phyloP scores from a whole-genome alignment of 371 early-diverging fungal species.

The Mortierella sp. region DNA sequence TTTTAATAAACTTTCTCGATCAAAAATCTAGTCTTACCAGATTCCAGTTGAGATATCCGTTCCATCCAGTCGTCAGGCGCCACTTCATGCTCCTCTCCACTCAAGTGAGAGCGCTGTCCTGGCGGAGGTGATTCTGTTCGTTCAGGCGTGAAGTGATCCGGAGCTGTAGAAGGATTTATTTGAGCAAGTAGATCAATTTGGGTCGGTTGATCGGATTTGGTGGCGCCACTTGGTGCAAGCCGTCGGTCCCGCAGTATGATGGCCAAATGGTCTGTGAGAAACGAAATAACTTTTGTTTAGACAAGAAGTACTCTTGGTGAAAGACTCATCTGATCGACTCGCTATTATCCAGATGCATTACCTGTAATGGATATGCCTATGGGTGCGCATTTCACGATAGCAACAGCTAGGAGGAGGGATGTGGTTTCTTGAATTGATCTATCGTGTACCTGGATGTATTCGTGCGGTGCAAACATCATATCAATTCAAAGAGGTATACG shows the following conservation, averaged over 20 bases:
- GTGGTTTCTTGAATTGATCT: neutral
- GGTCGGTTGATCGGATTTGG: neutral
- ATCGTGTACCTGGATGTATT: neutral
- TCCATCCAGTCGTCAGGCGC: neutral
- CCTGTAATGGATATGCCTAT: neutral
- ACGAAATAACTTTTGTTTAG: neutral
- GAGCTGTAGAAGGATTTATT: neutral
- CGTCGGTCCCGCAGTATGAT: neutral
- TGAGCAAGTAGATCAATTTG: neutral
- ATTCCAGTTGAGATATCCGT: neutral
- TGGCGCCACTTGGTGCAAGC: neutral
- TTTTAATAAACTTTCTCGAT: neutral
- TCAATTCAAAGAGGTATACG: no score
- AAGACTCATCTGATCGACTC: neutral
- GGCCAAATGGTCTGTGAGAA: neutral
- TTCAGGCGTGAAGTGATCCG: neutral
- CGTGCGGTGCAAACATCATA: neutral
- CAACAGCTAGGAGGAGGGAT: neutral
- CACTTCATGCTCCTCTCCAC: neutral
- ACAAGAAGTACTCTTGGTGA: no score
- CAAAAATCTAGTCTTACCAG: neutral
- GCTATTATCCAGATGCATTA: neutral
- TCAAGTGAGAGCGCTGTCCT: neutral
- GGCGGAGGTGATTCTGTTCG: constrained; percentile 2
- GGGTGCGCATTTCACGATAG: neutral